Evolutionary conservation across 2,329 filamentous ascomycete genomes (phyloP).

Genomic region (Calonectria ilicicola): DNA sequence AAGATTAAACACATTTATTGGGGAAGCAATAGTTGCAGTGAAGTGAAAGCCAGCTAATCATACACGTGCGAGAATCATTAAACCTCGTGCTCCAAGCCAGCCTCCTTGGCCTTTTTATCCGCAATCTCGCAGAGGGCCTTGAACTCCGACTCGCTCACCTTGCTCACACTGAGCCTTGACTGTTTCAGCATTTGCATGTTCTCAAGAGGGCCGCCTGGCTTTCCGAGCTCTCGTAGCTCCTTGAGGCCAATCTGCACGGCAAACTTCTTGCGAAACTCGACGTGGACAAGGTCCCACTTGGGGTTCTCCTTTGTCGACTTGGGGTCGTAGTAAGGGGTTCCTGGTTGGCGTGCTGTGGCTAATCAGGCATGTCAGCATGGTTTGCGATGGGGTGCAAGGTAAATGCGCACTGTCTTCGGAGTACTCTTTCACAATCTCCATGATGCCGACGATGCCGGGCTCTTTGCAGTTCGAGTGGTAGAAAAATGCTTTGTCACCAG

Average conservation of each 20-base stretch:
- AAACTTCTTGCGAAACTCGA: conserved; percentile 89
- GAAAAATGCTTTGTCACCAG: conserved; percentile 94
- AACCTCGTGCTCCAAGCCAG: conserved; percentile 52
- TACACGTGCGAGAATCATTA: neutral
- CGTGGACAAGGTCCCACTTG: conserved; percentile 89
- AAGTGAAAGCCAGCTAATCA: neutral
- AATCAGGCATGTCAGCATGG: neutral
- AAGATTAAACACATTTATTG: neutral
- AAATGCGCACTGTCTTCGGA: conserved; percentile 76
- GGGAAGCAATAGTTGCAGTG: neutral
- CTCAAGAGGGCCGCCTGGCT: conserved; percentile 68
- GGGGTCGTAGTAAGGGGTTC: conserved; percentile 82
- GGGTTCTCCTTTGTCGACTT: conserved; percentile 69
- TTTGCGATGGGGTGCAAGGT: fast-evolving
- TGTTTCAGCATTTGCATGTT: conserved; percentile 88
- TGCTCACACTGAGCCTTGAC: conserved; percentile 84
- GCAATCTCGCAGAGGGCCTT: conserved; percentile 68
- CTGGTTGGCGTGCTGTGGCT: conserved; percentile 49
- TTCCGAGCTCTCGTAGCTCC: conserved; percentile 75
- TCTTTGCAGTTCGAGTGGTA: conserved; percentile 96
- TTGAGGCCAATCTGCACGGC: conserved; percentile 75
- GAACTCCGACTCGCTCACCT: conserved; percentile 75
- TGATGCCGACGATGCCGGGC: conserved; percentile 86
- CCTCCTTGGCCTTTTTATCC: conserved; percentile 54
- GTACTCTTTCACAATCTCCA: conserved; percentile 90